A percentile compares a stretch with the other conserved stretches of the same genome.
These are phyloP conservation scores for Cylindrotheca closterium DNA, from an alignment of 108 stramenopile species.

Conservation along the genomic window DNA sequence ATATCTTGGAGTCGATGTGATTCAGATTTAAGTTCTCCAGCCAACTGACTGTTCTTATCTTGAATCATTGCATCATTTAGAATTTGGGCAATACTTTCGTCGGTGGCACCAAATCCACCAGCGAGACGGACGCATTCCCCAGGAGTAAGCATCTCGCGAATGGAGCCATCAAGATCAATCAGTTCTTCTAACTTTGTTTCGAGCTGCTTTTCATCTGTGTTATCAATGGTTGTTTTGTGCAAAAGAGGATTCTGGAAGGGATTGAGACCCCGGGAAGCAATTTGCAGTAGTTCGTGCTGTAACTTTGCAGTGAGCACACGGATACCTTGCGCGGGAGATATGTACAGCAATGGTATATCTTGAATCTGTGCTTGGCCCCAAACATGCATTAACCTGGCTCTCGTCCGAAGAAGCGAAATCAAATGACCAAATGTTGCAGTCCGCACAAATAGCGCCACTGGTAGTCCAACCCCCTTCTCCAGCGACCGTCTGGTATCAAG, in stretches of 20 bases:
- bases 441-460: slow-evolving; percentile 83
- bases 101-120: slow-evolving; percentile 89
- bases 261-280: slow-evolving; percentile 72
- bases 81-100: slow-evolving; percentile 79
- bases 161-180: slow-evolving; percentile 71
- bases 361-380: slow-evolving; percentile 56
- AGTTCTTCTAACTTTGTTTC: slow-evolving; percentile 85
- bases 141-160: slow-evolving; percentile 65
- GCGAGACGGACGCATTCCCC: slow-evolving; percentile 55
- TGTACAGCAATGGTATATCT: slow-evolving; percentile 71
- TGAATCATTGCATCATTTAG: slow-evolving; percentile 71
- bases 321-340: slow-evolving; percentile 67
- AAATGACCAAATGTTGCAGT: slow-evolving; percentile 72
- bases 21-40: slow-evolving; percentile 18
- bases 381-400: slow-evolving; percentile 60
- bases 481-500: slow-evolving; percentile 55
- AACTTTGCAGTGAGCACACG: slow-evolving; percentile 73
- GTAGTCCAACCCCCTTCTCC: slow-evolving; percentile 78
- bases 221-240: slow-evolving; percentile 70
- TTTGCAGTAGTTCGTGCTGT: slow-evolving; percentile 66
- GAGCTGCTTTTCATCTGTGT: slow-evolving; percentile 56
- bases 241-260: slow-evolving; percentile 82
- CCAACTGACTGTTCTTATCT: slow-evolving; percentile 48
- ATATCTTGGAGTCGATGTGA: slow-evolving; percentile 78
- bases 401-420: slow-evolving; percentile 72